Evolutionary conservation across 208 protist species (phyloP), one percentile per base, ranked within the genome.

Genomic region (Lotmaria passim): DNA sequence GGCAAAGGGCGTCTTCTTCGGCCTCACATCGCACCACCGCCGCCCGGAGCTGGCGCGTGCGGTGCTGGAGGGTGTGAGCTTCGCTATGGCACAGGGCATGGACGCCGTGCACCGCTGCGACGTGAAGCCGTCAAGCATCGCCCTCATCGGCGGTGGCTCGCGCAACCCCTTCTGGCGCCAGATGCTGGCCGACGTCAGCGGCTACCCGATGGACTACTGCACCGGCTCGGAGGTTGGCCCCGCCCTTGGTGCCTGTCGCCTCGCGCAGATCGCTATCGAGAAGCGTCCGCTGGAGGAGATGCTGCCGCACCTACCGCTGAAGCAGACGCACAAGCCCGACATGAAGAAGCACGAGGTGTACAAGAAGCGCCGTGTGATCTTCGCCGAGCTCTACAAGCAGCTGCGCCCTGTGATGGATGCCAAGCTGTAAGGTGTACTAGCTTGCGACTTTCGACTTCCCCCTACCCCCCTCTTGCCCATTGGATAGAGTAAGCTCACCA

Each of bases 1-100:
- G 53, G 85, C 89, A 6, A 90, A 90, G 74, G 85, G 85, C 47
- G 81, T 87, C 41, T 94, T 94, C 66, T 94, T 91, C 58, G 85
- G 85, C 38, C 64, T 94, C 50, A 94, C 83, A 6, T 72, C 68
- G 21, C 83, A 90, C 36, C 85, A 91, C 79, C 59, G 73, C 41
- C 82, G 81, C 0, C 73, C 81, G 0, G 83, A 89, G 56, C 39
- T 93, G 39, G 82, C 85, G 26, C 83, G 88, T 19, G 78, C 78
- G 26, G 79, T 93, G 46, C 51, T 91, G 58, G 85, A 91, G 69
- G 88, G 88, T 46, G 85, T 93, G 17, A 86, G 82, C 62, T 93
- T 93, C 47, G 85, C 85, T 24, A 77, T 91, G 51, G 81, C 85
- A 8, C 74, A 85, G 60, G 88, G 88, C 52, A 90, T 94, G 81